Conservation (phyloP, 805 yeast genomes). For the Gaillardinia entomophila region DNA sequence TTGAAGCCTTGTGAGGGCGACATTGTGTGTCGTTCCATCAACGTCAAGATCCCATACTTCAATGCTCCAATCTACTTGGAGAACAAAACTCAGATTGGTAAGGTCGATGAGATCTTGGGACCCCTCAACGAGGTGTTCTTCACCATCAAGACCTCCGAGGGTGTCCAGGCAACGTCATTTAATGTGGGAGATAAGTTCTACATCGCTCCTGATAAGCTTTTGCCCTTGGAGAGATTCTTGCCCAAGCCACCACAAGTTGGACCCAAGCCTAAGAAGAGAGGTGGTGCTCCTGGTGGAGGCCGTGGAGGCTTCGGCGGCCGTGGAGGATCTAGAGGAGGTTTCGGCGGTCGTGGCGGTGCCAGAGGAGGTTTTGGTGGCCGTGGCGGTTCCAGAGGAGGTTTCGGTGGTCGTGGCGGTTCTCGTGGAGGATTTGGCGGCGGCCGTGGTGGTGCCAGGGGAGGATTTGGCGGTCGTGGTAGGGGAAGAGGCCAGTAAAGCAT, state of each 20-base stretch:
- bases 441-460: conserved; percentile 37
- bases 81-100: conserved; percentile 93
- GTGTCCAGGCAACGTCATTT: conserved; percentile 90
- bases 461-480: conserved; percentile 22
- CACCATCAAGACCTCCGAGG: conserved; percentile 94
- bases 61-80: conserved; percentile 97
- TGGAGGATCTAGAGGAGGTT: conserved; percentile 20
- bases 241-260: conserved; percentile 91
- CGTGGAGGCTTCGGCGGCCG: conserved; percentile 36
- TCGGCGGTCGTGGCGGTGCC: conserved; percentile 22
- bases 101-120: conserved; percentile 96
- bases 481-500: conserved; percentile 21
- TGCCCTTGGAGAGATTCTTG: conserved; percentile 93
- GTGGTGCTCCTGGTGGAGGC: conserved; percentile 50
- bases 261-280: conserved; percentile 72
- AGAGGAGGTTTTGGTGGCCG: conserved; percentile 29
- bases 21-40: conserved; percentile 91
- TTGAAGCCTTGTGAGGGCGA: conserved; percentile 94
- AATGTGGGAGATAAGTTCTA: conserved; percentile 93
- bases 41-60: conserved; percentile 93
- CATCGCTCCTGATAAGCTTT: conserved; percentile 90
- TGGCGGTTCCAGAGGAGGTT: conserved; percentile 18
- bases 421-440: conserved; percentile 22
- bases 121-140: conserved; percentile 97
- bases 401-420: conserved; percentile 31